A percentile compares a stretch with the other conserved stretches of the same genome.
phyloP scores from a whole-genome alignment of 345 rosid genomes.

The Aquilaria yunnanensis region DNA sequence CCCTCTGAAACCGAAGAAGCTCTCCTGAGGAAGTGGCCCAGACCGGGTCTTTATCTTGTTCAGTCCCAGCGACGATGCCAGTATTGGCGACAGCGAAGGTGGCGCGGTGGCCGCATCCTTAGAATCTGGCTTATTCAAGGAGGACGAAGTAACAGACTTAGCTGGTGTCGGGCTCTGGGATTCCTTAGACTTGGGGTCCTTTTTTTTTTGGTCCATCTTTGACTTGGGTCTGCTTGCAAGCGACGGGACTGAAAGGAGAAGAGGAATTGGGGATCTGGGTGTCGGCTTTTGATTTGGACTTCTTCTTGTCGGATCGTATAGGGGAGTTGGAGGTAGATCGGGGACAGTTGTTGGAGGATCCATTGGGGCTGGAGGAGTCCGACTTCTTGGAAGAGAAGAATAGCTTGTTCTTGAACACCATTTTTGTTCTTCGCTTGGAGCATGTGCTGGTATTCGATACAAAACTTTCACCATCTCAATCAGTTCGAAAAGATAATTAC shows the following conservation, averaged over 20 bases:
- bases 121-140: slow-evolving; percentile 28
- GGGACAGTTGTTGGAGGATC: slow-evolving; percentile 61
- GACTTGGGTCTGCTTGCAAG: slow-evolving; percentile 43
- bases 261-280: slow-evolving; percentile 18
- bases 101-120: slow-evolving; percentile 29
- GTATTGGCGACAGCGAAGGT: slow-evolving; percentile 74
- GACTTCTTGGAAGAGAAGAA: slow-evolving; percentile 94
- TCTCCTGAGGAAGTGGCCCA: slow-evolving; percentile 92
- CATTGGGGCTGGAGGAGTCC: slow-evolving; percentile 76
- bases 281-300: slow-evolving; percentile 57
- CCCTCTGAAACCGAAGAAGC: slow-evolving; percentile 56
- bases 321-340: slow-evolving; percentile 92
- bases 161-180: slow-evolving; percentile 16
- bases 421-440: slow-evolving; percentile 19
- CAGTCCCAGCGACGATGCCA: slow-evolving; percentile 92
- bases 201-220: slow-evolving; percentile 62
- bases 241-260: slow-evolving; percentile 18
- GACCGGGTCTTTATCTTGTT: slow-evolving; percentile 95
- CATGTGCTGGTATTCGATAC: slow-evolving; percentile 16
- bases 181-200: slow-evolving; percentile 50
- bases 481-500: neutral
- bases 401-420: slow-evolving; percentile 96
- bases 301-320: slow-evolving; percentile 82
- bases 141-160: slow-evolving; percentile 29
- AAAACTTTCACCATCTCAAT: slow-evolving; percentile 6